Conservation (phyloP, 805 yeast genomes). For the Suhomyces sp. region DNA sequence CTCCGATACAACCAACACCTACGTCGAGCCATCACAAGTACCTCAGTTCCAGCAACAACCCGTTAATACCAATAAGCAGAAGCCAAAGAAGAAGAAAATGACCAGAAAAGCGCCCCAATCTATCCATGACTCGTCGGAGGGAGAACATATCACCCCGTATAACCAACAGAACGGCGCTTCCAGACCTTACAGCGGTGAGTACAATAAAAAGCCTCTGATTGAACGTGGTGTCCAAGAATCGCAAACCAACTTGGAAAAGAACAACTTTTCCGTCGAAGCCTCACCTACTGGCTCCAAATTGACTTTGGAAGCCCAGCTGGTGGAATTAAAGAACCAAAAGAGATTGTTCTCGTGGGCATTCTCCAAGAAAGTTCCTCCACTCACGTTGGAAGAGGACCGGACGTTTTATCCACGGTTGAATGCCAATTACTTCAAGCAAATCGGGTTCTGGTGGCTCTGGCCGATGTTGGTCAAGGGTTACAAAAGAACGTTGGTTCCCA, state of each 20-base stretch:
- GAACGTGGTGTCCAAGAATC: too few relatives aligned
- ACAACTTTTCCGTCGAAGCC: too few relatives aligned
- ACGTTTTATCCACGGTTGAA: slow-evolving; percentile 46
- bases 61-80: slow-evolving; percentile 2
- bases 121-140: too few relatives aligned
- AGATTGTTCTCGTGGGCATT: slow-evolving; percentile 53
- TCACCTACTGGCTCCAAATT: slow-evolving; percentile 2
- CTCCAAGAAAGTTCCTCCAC: slow-evolving; percentile 48
- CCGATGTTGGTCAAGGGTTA: slow-evolving; percentile 43
- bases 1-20: slow-evolving; percentile 12
- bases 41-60: slow-evolving; percentile 10
- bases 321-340: slow-evolving; percentile 43
- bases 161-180: too few relatives aligned
- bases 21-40: slow-evolving; percentile 9
- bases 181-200: too few relatives aligned
- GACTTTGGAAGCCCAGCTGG: slow-evolving; percentile 8
- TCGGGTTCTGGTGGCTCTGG: slow-evolving; percentile 41
- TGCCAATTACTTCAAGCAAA: slow-evolving; percentile 39
- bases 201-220: too few relatives aligned
- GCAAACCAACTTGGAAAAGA: slow-evolving; percentile 12
- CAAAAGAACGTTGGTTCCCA: slow-evolving; percentile 35
- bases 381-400: slow-evolving; percentile 54
- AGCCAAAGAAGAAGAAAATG: slow-evolving; percentile 6
- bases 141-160: too few relatives aligned
- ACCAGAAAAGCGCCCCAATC: slow-evolving; percentile 6